phyloP scores from a whole-genome alignment of 192 early-diverging fungal genomes.

The Chytriomyces sp. region DNA sequence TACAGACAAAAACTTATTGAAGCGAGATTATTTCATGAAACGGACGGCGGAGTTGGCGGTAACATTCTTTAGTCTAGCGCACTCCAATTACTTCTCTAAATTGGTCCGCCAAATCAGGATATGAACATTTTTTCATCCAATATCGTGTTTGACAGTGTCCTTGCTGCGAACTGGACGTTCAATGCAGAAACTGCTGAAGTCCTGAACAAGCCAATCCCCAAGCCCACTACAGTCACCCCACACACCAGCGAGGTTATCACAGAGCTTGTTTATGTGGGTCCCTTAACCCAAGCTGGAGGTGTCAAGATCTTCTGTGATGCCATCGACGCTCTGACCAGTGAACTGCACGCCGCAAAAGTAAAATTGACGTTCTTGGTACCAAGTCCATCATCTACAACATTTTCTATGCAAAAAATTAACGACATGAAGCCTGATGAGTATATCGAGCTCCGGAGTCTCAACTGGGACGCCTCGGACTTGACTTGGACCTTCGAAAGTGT shows the following conservation, averaged over 20 bases:
- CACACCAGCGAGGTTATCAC: conserved; percentile 16
- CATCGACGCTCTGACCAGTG: conserved; percentile 28
- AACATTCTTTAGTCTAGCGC: not conserved
- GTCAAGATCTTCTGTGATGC: conserved; percentile 46
- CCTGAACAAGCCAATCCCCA: conserved; percentile 24
- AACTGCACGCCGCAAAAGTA: conserved; percentile 4
- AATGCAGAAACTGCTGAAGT: conserved; percentile 16
- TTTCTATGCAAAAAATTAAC: conserved; percentile 26
- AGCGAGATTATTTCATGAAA: conserved; percentile 31
- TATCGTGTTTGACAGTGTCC: conserved; percentile 27
- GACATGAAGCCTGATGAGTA: conserved; percentile 44
- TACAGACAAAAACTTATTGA: conserved; percentile 28
- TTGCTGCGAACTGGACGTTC: conserved; percentile 26
- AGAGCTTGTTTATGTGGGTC: conserved; percentile 44
- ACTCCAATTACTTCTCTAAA: not conserved
- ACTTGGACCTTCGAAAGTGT: conserved; percentile 22
- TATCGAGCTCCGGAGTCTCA: conserved; percentile 31
- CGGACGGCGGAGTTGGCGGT: conserved; percentile 41
- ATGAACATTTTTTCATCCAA: conserved; percentile 36
- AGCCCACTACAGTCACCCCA: not conserved
- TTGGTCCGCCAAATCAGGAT: conserved; percentile 29
- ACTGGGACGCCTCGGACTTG: conserved; percentile 40
- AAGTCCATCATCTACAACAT: not conserved
- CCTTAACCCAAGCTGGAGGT: conserved; percentile 31
- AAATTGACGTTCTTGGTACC: conserved; percentile 39